Evolutionary conservation across 129 eudicot genomes (phyloP), one percentile per base, ranked within the genome.

Genomic region (Arctium lappa): DNA sequence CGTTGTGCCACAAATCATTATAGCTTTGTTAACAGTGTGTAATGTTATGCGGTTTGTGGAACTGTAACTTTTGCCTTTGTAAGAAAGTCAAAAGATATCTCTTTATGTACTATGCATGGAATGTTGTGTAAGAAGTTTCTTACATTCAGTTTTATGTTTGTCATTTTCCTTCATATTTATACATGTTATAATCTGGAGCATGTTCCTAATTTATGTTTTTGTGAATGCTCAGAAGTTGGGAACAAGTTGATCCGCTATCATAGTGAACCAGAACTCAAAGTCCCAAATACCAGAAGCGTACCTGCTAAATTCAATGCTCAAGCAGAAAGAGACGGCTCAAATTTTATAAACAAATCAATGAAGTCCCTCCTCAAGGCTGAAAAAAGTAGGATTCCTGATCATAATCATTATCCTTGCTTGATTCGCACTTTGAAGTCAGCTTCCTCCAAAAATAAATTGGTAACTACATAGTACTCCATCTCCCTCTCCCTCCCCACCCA

Each of bases 381-480:
- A 66, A 18, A 65, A 27, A 56, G 22, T 56, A 56, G 7, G 66
- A 16, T 56, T 56, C 36, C 13, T 40, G 13, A 65, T 63, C 72
- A 53, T 22, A 13, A 78, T 38, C 65, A 79, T 16, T 68, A 13
- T 69, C 68, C 82, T 79, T 33, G 13, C 46, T 80, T 69, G 16
- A 3, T 13, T 72, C 40, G 34, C 69, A 50, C 48, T 16, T 18
- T 80, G 69, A 71, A 2, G n/a, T 50, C 60, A 63, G 11, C 18
- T 71, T 1, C 1, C 42, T 31, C 18, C 7, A 72, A 11, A 48
- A 1, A 27, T 8, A 16, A 6, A 8, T 27, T 72, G 83, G 83
- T 80, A 80, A 70, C 69, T 69, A 48, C 6, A 79, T 29, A 42
- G n/a, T 13, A 50, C 62, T 50, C n/a, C n/a, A 50, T 12, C 62